A percentile compares a stretch with the other conserved stretches of the same genome.
Conservation (phyloP, 2,329 filamentous ascomycete genomes). For the Xylaria digitata region DNA sequence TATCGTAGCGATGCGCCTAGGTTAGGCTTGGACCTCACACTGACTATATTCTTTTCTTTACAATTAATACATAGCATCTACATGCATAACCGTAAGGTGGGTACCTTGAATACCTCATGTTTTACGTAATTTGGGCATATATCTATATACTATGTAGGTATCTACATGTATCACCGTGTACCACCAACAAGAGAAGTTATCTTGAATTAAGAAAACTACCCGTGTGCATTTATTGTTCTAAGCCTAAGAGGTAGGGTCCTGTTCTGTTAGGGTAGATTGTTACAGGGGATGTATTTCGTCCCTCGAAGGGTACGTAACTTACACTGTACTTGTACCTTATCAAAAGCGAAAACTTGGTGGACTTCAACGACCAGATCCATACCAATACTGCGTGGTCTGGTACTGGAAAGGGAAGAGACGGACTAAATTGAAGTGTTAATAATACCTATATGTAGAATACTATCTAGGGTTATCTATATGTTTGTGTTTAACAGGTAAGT, state of each 20-base stretch:
- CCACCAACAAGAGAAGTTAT: neutral
- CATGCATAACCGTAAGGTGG: neutral
- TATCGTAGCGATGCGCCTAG: neutral
- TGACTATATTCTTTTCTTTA: neutral
- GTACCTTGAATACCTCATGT: neutral
- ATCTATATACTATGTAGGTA: neutral
- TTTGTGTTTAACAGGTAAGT: too few relatives aligned
- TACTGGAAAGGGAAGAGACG: too few relatives aligned
- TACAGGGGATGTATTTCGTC: neutral
- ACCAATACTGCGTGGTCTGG: too few relatives aligned
- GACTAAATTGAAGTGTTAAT: too few relatives aligned
- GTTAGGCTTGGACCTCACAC: neutral
- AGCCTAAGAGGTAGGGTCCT: neutral
- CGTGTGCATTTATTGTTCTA: neutral
- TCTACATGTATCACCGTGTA: neutral
- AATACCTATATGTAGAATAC: too few relatives aligned
- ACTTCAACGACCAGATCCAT: neutral
- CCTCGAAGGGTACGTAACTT: neutral
- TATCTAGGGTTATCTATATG: too few relatives aligned
- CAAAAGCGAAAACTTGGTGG: neutral
- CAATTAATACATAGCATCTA: neutral
- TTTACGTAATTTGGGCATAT: neutral
- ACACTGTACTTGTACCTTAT: neutral
- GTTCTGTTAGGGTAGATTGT: constrained; percentile 1
- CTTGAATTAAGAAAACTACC: neutral